These are phyloP conservation scores for Mucor irregularis DNA, from an alignment of 371 early-diverging fungal species.

Conservation along the genomic window DNA sequence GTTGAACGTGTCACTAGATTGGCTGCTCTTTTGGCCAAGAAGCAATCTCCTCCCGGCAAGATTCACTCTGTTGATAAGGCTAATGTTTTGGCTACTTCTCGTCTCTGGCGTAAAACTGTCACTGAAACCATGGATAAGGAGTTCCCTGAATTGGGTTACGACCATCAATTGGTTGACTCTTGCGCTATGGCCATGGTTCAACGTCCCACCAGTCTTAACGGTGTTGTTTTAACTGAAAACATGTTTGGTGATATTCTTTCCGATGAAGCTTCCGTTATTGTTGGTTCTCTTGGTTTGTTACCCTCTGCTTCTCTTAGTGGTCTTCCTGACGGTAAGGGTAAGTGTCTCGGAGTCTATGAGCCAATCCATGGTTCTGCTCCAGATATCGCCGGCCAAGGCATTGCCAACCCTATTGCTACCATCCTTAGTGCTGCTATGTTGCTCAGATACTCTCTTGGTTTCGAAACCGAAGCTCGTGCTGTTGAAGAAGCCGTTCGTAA, in stretches of 20 bases:
- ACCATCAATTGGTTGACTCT: constrained; percentile 93
- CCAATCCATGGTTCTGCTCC: constrained; percentile 98
- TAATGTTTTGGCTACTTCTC: constrained; percentile 95
- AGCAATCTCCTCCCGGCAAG: constrained; percentile 77
- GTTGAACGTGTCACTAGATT: constrained; percentile 92
- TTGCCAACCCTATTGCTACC: constrained; percentile 97
- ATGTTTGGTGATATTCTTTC: constrained; percentile 98
- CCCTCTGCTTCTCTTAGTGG: constrained; percentile 91
- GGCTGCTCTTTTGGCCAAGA: constrained; percentile 81
- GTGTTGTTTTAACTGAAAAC: constrained; percentile 95
- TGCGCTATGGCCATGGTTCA: constrained; percentile 96
- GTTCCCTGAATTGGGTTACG: constrained; percentile 81
- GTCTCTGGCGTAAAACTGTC: constrained; percentile 93
- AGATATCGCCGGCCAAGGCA: constrained; percentile 94
- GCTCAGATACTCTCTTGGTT: constrained; percentile 89
- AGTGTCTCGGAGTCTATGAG: constrained; percentile 90
- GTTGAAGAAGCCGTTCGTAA: constrained; percentile 90
- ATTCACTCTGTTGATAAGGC: constrained; percentile 97
- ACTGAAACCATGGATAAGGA: constrained; percentile 84
- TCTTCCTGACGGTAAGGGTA: constrained; percentile 72
- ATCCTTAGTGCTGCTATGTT: constrained; percentile 95
- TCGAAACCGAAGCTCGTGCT: constrained; percentile 85
- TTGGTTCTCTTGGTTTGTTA: constrained; percentile 91
- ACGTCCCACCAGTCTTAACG: constrained; percentile 88
- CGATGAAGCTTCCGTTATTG: constrained; percentile 95